Base-by-base conservation (phyloP, 805 yeast genomes). In the Danielia oregonensis region DNA sequence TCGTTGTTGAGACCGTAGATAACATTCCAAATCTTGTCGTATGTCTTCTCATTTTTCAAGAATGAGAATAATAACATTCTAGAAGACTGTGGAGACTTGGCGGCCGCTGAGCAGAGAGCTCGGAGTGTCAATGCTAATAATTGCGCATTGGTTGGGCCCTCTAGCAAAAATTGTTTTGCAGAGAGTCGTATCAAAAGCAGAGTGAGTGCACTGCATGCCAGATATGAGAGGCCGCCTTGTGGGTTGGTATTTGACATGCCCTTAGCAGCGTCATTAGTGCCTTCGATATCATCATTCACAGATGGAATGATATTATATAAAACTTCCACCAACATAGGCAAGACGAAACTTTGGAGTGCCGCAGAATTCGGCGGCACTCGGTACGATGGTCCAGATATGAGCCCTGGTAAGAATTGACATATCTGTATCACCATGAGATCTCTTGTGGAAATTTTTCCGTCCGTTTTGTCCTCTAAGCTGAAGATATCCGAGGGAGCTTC, bases 391-490 rank as follows among this genome's bases (percentile, higher is more conserved):
- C 22, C 60, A 50, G 41, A 68, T 67, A 17, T 56, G 36, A 13
- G 53, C 10, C 36, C 41, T 11, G 29, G 33, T 27, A 43, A 39
- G 6, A 32, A 32, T 38, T 17, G 59, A 29, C 78, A 70, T 5
- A 77, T 51, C 30, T 79, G 84, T 5, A 70, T 62, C 0, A 82
- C 64, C 6, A 79, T 35, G 37, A 80, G 81, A 54, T 84, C 94
- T 41, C 91, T 58, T 35, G 77, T 72, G 1, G 86, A 78, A 7
- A 68, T 48, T 14, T 63, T 75, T 32, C 54, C 64, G 42, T 55
- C 54, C n/a, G 68, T 46, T 44, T 70, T 74, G 55, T 70, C 77
- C 27, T 61, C 62, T 23, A 59, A 61, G 3, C 88, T 88, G n/a
- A 83, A 50, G 26, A 63, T 54, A 15, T 68, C 70, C 47, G 74